Percentiles rank a stretch among this genome's conserved stretches.
These are phyloP conservation scores for Phytophthora quininea DNA, from an alignment of 352 stramenopile genomes.

Conservation along the genomic window DNA sequence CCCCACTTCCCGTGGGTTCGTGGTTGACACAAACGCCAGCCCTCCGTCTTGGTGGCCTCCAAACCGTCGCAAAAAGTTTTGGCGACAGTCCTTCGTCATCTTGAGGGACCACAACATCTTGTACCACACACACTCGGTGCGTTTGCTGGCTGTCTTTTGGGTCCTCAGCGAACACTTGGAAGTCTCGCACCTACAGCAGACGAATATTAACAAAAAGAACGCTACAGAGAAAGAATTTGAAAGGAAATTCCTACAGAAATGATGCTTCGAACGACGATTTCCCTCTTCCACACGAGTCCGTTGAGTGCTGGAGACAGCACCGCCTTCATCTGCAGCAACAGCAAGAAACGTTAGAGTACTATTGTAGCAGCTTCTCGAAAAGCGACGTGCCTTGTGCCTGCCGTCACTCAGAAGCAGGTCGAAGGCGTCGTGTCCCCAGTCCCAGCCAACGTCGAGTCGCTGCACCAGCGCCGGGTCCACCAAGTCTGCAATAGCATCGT, in stretches of 20 bases:
- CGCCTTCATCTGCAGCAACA: constrained; percentile 43
- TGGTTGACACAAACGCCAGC: constrained; percentile 45
- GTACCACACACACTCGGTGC: constrained; percentile 26
- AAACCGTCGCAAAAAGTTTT: constrained; percentile 21
- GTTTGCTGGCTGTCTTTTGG: constrained; percentile 4
- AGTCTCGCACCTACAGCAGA: constrained; percentile 31
- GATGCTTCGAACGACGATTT: constrained; percentile 35
- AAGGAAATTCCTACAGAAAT: constrained; percentile 30
- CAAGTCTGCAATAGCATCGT: constrained; percentile 39
- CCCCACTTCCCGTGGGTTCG: constrained; percentile 46
- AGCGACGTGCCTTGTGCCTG: constrained; percentile 31
- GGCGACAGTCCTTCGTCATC: constrained; percentile 11
- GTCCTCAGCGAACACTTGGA: constrained; percentile 34
- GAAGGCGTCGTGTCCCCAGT: constrained; percentile 47
- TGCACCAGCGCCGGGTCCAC: constrained; percentile 47
- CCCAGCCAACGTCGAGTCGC: constrained; percentile 32
- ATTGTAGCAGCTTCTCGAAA: neutral
- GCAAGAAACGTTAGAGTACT: neutral
- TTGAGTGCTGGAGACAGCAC: constrained; percentile 46
- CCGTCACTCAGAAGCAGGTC: constrained; percentile 75
- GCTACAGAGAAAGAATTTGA: neutral
- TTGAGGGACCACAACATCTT: constrained; percentile 14
- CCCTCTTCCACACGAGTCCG: constrained; percentile 45
- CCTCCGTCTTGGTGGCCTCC: neutral
- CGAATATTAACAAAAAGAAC: neutral